A percentile compares a stretch with the other conserved stretches of the same genome.
Evolutionary conservation across 2,329 filamentous ascomycete genomes (phyloP).

Genomic region (Ophiocordyceps camponoti-saundersi): DNA sequence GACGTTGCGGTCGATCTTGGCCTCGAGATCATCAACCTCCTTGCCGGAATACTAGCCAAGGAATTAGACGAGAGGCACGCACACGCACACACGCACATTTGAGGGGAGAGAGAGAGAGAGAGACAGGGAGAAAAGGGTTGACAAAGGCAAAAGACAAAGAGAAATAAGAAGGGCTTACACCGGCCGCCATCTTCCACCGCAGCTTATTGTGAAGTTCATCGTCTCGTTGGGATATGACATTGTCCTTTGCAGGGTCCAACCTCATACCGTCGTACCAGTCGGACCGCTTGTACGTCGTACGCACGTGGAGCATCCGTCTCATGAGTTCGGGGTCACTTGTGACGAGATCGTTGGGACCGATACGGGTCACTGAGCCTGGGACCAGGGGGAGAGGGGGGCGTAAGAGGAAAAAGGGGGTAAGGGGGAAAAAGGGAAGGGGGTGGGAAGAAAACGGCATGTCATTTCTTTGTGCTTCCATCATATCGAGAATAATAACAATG

Average conservation of each 20-base stretch:
- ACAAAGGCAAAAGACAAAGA: too few species aligned
- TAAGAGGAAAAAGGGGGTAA: too few species aligned
- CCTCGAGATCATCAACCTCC: slow-evolving; percentile 27
- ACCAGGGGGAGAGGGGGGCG: too few species aligned
- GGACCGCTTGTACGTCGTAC: slow-evolving; percentile 16
- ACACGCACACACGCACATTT: too few species aligned
- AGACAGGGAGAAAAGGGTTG: too few species aligned
- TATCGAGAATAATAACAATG: too few species aligned
- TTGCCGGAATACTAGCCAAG: slow-evolving; percentile 31
- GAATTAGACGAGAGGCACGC: too few species aligned
- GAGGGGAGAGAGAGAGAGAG: too few species aligned
- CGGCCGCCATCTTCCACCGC: slow-evolving; percentile 30
- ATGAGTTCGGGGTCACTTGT: slow-evolving; percentile 27
- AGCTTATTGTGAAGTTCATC: slow-evolving; percentile 23
- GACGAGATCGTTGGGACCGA: slow-evolving; percentile 26
- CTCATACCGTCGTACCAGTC: slow-evolving; percentile 30
- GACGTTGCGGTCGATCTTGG: slow-evolving; percentile 11
- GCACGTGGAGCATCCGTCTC: slow-evolving; percentile 21
- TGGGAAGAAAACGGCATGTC: not conserved
- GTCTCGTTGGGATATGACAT: slow-evolving; percentile 30
- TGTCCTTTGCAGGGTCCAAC: slow-evolving; percentile 31
- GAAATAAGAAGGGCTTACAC: slow-evolving; percentile 14
- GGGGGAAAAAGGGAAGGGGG: too few species aligned
- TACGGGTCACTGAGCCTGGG: slow-evolving; percentile 12
- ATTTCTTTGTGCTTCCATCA: not conserved